Evolutionary conservation across 2,329 filamentous ascomycete genomes (phyloP).

Genomic region (Penicillium hesseltinei): DNA sequence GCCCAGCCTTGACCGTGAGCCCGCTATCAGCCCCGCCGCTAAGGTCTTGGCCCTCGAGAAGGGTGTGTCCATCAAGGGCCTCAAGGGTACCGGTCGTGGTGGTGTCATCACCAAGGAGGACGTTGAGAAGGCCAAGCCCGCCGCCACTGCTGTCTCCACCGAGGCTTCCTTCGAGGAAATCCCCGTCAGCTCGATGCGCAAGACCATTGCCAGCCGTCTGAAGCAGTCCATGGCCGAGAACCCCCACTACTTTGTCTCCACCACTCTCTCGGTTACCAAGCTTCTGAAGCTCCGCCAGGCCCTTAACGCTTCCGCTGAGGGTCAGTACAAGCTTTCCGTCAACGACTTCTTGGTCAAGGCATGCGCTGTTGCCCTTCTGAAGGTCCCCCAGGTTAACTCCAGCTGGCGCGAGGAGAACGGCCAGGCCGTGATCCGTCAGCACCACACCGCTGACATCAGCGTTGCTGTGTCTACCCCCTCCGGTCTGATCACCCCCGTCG

Average conservation of each 20-base stretch:
- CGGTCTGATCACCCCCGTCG: constrained; percentile 96
- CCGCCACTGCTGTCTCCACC: constrained; percentile 50
- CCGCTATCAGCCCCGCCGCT: constrained; percentile 68
- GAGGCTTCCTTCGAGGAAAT: constrained; percentile 76
- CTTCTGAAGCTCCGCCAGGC: constrained; percentile 93
- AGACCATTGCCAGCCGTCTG: constrained; percentile 91
- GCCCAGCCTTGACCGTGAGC: constrained; percentile 78
- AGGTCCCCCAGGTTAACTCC: constrained; percentile 94
- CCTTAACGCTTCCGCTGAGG: constrained; percentile 82
- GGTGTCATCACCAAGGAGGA: constrained; percentile 90
- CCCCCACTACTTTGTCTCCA: constrained; percentile 97
- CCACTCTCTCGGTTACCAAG: constrained; percentile 87
- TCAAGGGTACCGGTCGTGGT: constrained; percentile 84
- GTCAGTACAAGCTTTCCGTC: constrained; percentile 98
- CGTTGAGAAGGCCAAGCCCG: constrained; percentile 78
- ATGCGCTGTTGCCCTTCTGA: constrained; percentile 79
- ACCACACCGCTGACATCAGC: constrained; percentile 89
- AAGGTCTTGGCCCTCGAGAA: constrained; percentile 83
- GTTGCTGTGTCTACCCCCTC: constrained; percentile 91
- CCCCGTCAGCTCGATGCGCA: constrained; percentile 89
- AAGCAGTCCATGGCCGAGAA: constrained; percentile 87
- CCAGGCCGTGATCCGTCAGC: constrained; percentile 78
- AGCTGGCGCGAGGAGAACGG: constrained; percentile 82
- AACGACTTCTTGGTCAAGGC: constrained; percentile 99
- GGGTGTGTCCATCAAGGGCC: constrained; percentile 68